Evolutionary conservation across 192 early-diverging fungal species (phyloP).

Genomic region (Coemansia furcata): DNA sequence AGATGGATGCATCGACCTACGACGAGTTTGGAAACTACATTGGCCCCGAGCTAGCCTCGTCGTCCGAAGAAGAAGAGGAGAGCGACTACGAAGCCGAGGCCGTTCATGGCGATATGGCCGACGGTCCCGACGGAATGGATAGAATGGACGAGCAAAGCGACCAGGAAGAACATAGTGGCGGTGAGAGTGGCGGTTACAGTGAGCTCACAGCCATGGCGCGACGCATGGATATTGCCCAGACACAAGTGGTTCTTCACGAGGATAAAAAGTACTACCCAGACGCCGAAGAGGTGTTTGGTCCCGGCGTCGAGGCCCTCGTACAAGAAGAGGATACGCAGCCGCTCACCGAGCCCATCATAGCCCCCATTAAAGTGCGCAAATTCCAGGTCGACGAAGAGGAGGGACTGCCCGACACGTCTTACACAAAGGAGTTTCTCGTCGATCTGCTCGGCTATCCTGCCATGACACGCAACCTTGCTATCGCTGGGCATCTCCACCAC

Average conservation of each 20-base stretch:
- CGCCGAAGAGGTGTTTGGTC: slow-evolving; percentile 95
- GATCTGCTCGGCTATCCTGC: slow-evolving; percentile 78
- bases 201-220: slow-evolving; percentile 30
- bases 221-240: slow-evolving; percentile 39
- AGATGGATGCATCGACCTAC: slow-evolving; percentile 77
- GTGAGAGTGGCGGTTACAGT: slow-evolving; percentile 9
- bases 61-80: slow-evolving; percentile 58
- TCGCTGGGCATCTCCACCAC: slow-evolving; percentile 96
- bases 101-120: not conserved
- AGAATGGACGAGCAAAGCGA: slow-evolving; percentile 3
- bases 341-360: slow-evolving; percentile 90
- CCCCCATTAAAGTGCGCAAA: slow-evolving; percentile 82
- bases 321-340: slow-evolving; percentile 98
- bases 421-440: slow-evolving; percentile 88
- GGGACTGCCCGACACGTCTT: slow-evolving; percentile 74
- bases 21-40: slow-evolving; percentile 99
- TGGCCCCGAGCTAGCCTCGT: slow-evolving; percentile 83
- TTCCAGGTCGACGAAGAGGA: slow-evolving; percentile 83
- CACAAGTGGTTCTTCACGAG: slow-evolving; percentile 92
- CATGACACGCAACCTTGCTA: slow-evolving; percentile 82
- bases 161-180: slow-evolving; percentile 17
- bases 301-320: slow-evolving; percentile 91
- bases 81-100: slow-evolving; percentile 50
- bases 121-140: not conserved
- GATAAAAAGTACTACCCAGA: slow-evolving; percentile 98